phyloP scores from a whole-genome alignment of 176 grass and related monocot genomes.

The Triticum timopheevii region DNA sequence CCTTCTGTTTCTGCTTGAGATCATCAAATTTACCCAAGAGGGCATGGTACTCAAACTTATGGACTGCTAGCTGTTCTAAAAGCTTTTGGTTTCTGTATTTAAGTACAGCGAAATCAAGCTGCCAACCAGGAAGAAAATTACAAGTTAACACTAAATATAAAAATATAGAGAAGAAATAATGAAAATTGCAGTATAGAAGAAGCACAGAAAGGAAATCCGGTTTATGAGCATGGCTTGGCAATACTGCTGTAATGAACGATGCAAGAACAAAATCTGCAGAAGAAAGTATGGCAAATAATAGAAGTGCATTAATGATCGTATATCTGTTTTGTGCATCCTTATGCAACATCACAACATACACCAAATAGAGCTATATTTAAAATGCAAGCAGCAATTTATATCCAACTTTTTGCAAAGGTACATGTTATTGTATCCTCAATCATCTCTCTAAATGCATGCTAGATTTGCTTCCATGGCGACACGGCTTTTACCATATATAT shows the following conservation, averaged over 20 bases:
- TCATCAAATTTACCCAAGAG: slow-evolving; percentile 74
- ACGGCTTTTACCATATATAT: neutral
- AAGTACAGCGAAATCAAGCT: slow-evolving; percentile 82
- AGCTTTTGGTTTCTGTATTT: slow-evolving; percentile 96
- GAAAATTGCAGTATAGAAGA: neutral
- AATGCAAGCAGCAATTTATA: neutral
- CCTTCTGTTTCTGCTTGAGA: slow-evolving; percentile 63
- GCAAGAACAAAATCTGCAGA: neutral
- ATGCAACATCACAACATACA: neutral
- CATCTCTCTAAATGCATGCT: neutral
- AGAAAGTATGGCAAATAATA: slow-evolving; percentile 5
- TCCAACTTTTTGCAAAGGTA: slow-evolving; percentile 4
- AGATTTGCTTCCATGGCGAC: neutral
- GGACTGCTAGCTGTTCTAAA: slow-evolving; percentile 79
- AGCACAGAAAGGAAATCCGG: neutral
- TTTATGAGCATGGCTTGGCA: neutral
- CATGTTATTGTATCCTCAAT: neutral
- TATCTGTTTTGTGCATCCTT: neutral
- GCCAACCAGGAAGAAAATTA: slow-evolving; percentile 16
- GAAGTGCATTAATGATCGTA: neutral
- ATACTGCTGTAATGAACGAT: neutral
- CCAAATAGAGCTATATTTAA: neutral
- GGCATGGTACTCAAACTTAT: slow-evolving; percentile 65
- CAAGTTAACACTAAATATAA: neutral
- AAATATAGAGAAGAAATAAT: neutral